These are phyloP conservation scores for Penicillium ochrochloron DNA, from an alignment of 495 filamentous ascomycete genomes.

Conservation along the genomic window DNA sequence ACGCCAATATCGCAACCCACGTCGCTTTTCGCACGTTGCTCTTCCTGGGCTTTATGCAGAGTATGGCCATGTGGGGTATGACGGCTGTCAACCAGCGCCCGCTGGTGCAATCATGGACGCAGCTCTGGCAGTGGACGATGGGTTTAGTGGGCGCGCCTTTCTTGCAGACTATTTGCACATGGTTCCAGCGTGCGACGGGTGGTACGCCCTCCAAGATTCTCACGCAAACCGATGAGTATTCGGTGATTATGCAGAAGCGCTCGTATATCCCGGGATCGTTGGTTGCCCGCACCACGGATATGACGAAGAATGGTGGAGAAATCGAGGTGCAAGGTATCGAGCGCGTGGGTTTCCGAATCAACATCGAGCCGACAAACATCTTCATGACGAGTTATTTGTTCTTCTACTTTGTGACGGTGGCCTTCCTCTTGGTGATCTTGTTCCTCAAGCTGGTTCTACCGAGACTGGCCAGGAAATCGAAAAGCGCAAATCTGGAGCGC, in stretches of 20 bases:
- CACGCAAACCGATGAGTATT: slow-evolving; percentile 69
- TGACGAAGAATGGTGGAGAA: slow-evolving; percentile 54
- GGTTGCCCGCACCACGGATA: slow-evolving; percentile 47
- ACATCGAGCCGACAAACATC: slow-evolving; percentile 87
- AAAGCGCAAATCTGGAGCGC: slow-evolving; percentile 72
- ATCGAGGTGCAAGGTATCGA: slow-evolving; percentile 83
- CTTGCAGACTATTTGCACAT: slow-evolving; percentile 84
- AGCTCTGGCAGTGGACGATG: slow-evolving; percentile 98
- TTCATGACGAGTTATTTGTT: slow-evolving; percentile 91
- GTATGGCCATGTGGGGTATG: slow-evolving; percentile 90
- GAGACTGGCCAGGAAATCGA: slow-evolving; percentile 72
- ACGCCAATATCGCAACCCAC: slow-evolving; percentile 94
- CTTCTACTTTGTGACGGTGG: slow-evolving; percentile 82
- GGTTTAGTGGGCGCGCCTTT: slow-evolving; percentile 86
- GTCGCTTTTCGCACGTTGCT: slow-evolving; percentile 89
- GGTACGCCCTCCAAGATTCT: slow-evolving; percentile 81
- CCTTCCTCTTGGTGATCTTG: slow-evolving; percentile 69
- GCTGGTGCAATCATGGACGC: slow-evolving; percentile 90
- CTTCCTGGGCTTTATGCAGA: slow-evolving; percentile 95
- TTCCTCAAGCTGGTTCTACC: slow-evolving; percentile 78
- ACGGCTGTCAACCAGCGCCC: slow-evolving; percentile 79
- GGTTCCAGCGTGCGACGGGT: slow-evolving; percentile 95
- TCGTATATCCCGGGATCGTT: slow-evolving; percentile 44
- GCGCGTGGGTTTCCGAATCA: slow-evolving; percentile 80
- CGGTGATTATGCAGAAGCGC: slow-evolving; percentile 84